Conservation (phyloP, 768 basidiomycete genomes). For the Cyclocybe cylindracea region DNA sequence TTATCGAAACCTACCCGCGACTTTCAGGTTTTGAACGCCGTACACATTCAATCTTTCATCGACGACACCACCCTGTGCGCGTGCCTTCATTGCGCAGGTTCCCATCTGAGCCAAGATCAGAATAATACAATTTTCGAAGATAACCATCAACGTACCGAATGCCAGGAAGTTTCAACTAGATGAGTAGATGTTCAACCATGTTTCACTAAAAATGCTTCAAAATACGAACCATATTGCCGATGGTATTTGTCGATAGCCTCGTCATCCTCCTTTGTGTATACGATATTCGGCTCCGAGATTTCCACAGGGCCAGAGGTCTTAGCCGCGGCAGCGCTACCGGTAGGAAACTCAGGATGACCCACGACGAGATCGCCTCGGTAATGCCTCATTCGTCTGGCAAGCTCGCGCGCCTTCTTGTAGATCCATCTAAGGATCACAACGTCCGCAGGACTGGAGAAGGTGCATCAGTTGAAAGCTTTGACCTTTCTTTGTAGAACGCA, state of each 20-base stretch:
- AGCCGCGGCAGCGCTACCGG: slow-evolving; percentile 30
- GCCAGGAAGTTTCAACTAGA: slow-evolving; percentile 45
- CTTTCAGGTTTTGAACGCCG: slow-evolving; percentile 55
- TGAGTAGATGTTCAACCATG: background rate
- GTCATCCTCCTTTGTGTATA: slow-evolving; percentile 42
- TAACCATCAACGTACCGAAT: slow-evolving; percentile 34
- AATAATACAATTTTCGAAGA: background rate
- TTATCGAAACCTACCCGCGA: slow-evolving; percentile 42
- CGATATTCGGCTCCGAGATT: slow-evolving; percentile 35
- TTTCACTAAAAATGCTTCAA: background rate
- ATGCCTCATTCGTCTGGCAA: slow-evolving; percentile 51
- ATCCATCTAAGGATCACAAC: slow-evolving; percentile 46
- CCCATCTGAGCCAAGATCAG: slow-evolving; percentile 44
- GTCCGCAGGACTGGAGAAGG: slow-evolving; percentile 36
- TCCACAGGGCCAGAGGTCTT: slow-evolving; percentile 28
- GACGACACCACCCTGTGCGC: slow-evolving; percentile 59
- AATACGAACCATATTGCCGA: slow-evolving; percentile 30
- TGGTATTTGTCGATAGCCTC: slow-evolving; percentile 41
- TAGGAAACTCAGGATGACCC: slow-evolving; percentile 38
- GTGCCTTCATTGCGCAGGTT: slow-evolving; percentile 70
- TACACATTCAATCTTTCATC: slow-evolving; percentile 65
- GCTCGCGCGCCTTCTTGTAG: slow-evolving; percentile 58
- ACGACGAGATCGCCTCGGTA: slow-evolving; percentile 39
- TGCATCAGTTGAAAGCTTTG: background rate
- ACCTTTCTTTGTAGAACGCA: slow-evolving; percentile 21